Conservation (phyloP, 331 rosid genomes). For the Malus hybrid region DNA sequence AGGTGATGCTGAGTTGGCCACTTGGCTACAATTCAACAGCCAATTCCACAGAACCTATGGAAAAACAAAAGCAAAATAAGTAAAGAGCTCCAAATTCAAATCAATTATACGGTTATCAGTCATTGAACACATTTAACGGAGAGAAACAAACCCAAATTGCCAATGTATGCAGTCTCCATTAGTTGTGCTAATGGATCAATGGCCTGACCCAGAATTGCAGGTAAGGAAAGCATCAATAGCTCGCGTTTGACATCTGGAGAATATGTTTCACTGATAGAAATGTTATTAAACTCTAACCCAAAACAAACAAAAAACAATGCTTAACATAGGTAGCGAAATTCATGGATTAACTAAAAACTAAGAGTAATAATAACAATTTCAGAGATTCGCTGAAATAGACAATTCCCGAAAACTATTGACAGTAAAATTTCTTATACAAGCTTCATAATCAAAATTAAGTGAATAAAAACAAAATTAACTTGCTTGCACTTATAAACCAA, state of each 20-base stretch:
- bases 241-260: slow-evolving; percentile 33
- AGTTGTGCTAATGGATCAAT: slow-evolving; percentile 50
- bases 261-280: slow-evolving; percentile 3
- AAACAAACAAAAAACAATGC: neutral
- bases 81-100: neutral
- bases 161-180: slow-evolving; percentile 54
- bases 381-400: neutral
- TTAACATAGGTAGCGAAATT: neutral
- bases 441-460: neutral
- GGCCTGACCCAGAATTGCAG: slow-evolving; percentile 51
- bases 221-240: slow-evolving; percentile 34
- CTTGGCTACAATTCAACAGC: slow-evolving; percentile 25
- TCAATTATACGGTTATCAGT: neutral
- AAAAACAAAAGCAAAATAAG: neutral
- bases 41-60: slow-evolving; percentile 67
- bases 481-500: neutral
- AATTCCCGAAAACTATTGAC: neutral
- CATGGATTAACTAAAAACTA: neutral
- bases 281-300: slow-evolving; percentile 5
- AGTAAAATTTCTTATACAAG: neutral
- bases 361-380: neutral
- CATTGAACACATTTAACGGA: neutral
- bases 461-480: neutral
- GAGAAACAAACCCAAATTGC: slow-evolving; percentile 38
- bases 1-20: too few species aligned